Evolutionary conservation across 2,329 filamentous ascomycete genomes (phyloP), one percentile per base, ranked within the genome.

Genomic region (Cercospora sojina): DNA sequence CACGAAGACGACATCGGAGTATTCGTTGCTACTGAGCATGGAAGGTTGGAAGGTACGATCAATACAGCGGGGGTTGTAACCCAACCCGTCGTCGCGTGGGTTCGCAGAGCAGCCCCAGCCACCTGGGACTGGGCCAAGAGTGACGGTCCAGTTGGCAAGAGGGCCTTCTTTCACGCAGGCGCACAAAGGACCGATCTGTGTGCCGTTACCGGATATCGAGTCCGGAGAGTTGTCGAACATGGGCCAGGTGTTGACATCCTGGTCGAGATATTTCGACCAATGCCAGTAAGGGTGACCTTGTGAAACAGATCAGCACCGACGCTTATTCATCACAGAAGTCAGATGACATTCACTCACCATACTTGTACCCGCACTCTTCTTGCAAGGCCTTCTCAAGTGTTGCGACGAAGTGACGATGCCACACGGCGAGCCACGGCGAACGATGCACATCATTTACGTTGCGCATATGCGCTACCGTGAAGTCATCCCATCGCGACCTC

Each of bases 141-240:
- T 71, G 56, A 70, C 64, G 5, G 64, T 72, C 69, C 75, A 74
- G 68, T 84, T 78, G 70, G 79, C 80, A 73, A 85, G 84, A 0
- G 83, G 84, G 0, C 84, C 84, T 0, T 76, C 78, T 13, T 73
- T 79, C 3, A 87, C 78, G 70, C 84, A 86, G 81, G 84, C 2
- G 79, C 80, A 0, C 79, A 82, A 29, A 20, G 59, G 63, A 61
- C 59, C 65, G 9, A 32, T 62, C 49, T 56, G 65, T 32, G 68
- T 67, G 23, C 72, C 72, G 55, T 74, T 73, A 29, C 71, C 70
- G 51, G 70, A 70, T 47, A 74, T 67, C 12, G 80, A 77, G n/a
- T 79, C 82, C 25, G 80, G 79, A 62, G 80, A 82, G 49, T 84
- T 84, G 70, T 87, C 84, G 61, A 87, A 86, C 59, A 86, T 72